phyloP scores from a whole-genome alignment of 306 rosid species.

The Vigna hirtella region DNA sequence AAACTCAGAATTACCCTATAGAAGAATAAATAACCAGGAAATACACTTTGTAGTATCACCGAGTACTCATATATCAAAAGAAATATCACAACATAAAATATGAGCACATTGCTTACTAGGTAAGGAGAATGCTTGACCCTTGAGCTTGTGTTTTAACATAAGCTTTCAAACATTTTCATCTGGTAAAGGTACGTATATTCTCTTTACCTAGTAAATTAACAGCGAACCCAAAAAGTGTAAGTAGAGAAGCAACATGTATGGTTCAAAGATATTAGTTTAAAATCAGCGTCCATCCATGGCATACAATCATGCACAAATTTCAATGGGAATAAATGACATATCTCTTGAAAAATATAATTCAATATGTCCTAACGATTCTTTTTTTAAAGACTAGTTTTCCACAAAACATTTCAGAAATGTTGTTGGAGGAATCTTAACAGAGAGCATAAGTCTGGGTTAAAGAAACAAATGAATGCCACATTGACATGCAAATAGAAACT shows the following conservation, averaged over 20 bases:
- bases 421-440: not conserved
- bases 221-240: conserved; percentile 34
- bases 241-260: conserved; percentile 15
- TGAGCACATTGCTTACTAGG: conserved; percentile 70
- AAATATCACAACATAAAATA: conserved; percentile 28
- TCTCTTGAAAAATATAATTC: conserved; percentile 30
- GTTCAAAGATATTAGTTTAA: conserved; percentile 12
- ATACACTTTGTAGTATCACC: not conserved
- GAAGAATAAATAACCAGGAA: conserved; percentile 23
- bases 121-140: conserved; percentile 93
- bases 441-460: not conserved
- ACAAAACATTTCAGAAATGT: conserved; percentile 7
- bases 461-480: not conserved
- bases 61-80: conserved; percentile 4
- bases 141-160: conserved; percentile 81
- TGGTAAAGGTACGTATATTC: conserved; percentile 92
- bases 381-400: conserved; percentile 1
- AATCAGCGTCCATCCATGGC: not conserved
- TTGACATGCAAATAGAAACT: conserved; percentile 2
- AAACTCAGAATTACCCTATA: not conserved
- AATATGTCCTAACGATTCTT: not conserved
- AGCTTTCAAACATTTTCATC: conserved; percentile 75
- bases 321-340: not conserved
- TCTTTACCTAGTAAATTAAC: conserved; percentile 73
- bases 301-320: conserved; percentile 28